Percentiles rank a stretch among this genome's conserved stretches.
Evolutionary conservation across 2,329 filamentous ascomycete genomes (phyloP).

Genomic region (Fusarium sp.): DNA sequence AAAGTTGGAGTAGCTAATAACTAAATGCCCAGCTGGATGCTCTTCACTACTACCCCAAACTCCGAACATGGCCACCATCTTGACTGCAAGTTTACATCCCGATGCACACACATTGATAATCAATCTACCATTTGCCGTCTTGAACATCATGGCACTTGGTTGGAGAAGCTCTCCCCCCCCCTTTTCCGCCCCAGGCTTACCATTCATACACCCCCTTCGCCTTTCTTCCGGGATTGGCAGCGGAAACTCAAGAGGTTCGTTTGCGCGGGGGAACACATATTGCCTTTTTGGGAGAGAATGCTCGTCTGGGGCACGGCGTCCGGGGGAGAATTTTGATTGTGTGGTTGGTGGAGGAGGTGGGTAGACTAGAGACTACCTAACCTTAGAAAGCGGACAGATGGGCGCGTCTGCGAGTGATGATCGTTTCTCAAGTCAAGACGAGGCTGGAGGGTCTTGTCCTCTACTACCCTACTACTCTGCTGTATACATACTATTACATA

Average conservation of each 20-base stretch:
- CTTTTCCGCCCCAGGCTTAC: not conserved
- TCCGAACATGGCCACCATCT: constrained; percentile 2
- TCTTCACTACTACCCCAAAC: constrained; percentile 20
- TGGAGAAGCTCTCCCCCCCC: constrained; percentile 1
- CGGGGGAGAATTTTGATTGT: constrained; percentile 24
- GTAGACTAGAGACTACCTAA: constrained; percentile 22
- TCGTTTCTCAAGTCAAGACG: not conserved
- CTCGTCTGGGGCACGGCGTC: constrained; percentile 22
- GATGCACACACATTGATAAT: constrained; percentile 12
- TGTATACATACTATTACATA: not conserved
- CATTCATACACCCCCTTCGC: constrained; percentile 17
- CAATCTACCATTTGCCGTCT: constrained; percentile 7
- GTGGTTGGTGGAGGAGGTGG: constrained; percentile 38
- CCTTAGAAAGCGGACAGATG: constrained; percentile 33
- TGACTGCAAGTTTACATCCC: not conserved
- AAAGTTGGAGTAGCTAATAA: constrained; percentile 22
- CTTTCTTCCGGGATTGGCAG: constrained; percentile 37
- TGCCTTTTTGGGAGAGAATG: constrained; percentile 31
- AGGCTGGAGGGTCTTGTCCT: not conserved
- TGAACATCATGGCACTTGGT: constrained; percentile 6
- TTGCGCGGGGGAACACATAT: constrained; percentile 26
- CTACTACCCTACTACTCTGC: not conserved
- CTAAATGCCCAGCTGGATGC: constrained; percentile 4
- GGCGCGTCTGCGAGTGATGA: constrained; percentile 21
- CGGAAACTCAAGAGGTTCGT: constrained; percentile 11